Base-by-base conservation (phyloP, 2,329 filamentous ascomycete species). In the Pezicula neosporulosa region DNA sequence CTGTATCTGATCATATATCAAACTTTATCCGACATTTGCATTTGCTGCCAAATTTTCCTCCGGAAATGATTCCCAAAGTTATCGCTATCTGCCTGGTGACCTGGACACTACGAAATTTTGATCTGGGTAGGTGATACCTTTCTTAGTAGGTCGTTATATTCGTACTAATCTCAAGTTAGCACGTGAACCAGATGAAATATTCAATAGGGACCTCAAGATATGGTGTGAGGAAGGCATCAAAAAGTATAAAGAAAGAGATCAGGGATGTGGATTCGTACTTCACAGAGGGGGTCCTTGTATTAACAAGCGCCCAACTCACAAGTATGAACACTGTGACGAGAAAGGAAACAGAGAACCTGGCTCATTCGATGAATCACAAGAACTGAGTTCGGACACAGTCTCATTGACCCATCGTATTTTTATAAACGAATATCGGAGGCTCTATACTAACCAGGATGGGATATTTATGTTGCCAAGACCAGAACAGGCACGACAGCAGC, bases 1-100 rank as follows among this genome's bases (percentile, higher is more conserved):
- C 52, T 3, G 50, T 53, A 19, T 45, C 37, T 19, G 52, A 57
- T 36, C 56, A 59, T 46, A 51, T 59, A 27, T 48, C 55, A 16
- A 59, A 59, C 45, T 59, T 59, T 39, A 45, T 59, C 16, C 53
- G 56, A 13, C 55, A 54, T 44, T 16, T 46, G 9, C 27, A 39
- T 45, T 33, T 37, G 8, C 24, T 46, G 13, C 15, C 12, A 24
- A 16, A 46, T 3, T 50, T 50, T 42, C 49, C 49, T 18, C 9
- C 19, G 28, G 42, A n/a, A 4, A 44, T 36, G 24, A 36, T 47
- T n/a, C 18, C 48, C 5, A 50, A 42, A 21, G 36, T 50, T 9
- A 46, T 50, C 28, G 48, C 42, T 18, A 24, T 27, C 13, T 36
- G 33, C 19, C 36, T 50, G 10, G 35, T 50, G 13, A 43, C 43